Evolutionary conservation across 2,329 filamentous ascomycete species (phyloP), one percentile per base, ranked within the genome.

Genomic region (Colletotrichum sidae): DNA sequence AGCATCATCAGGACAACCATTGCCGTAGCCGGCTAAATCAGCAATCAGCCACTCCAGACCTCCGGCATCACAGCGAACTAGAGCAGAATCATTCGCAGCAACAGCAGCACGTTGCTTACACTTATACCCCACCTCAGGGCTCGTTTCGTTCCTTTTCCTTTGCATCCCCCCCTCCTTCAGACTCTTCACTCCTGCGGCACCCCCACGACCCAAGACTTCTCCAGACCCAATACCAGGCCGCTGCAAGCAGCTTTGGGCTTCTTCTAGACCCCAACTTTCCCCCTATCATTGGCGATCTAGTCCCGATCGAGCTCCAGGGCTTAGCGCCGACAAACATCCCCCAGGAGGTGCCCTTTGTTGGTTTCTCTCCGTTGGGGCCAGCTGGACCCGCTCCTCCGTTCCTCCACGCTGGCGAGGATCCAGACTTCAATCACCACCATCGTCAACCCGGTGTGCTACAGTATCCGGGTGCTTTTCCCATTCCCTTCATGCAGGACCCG

Each of bases 401-500:
- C 37, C 15, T 59, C 35, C 41, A 44, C 17, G n/a, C 45, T 41
- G 35, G 34, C 65, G 49, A 44, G n/a, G 52, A 65, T 17, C 33
- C 51, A 47, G 17, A 58, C 44, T 17, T 52, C 17, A 25, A 47
- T 12, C 46, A 63, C 10, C 60, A 60, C 25, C 55, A 57, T 25
- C 60, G 49, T 15, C 42, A 56, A 13, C 11, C 41, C 46, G 57
- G 45, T 12, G 15, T 58, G 9, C n/a, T 61, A 1, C 65, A 66
- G 11, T 55, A 52, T 11, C 65, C 67, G 33, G 39, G 44, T 12
- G 61, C 38, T 44, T 51, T 42, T 10, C 56, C 57, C 41, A 54
- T 58, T 42, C 38, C 51, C 25, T 60, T 70, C 65, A 73, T 78
- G 62, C 73, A 76, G 44, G 72, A 76, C 41, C 37, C 58, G 4